Evolutionary conservation across 345 rosid species (phyloP).

Genomic region (Gossypium stocksii): DNA sequence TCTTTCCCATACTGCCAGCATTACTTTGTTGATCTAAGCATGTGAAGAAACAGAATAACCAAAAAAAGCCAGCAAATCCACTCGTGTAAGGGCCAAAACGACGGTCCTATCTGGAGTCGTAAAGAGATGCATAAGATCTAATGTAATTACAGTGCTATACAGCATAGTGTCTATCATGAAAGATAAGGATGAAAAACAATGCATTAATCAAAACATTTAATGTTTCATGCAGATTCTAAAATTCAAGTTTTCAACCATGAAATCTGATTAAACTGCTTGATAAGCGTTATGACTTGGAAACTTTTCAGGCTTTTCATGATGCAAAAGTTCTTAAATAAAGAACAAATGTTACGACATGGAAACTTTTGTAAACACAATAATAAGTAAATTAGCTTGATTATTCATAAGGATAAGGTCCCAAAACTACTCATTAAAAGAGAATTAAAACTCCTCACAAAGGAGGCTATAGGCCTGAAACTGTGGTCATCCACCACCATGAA

Average conservation of each 20-base stretch:
- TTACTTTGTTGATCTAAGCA: conserved; percentile 43
- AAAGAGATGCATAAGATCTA: background rate
- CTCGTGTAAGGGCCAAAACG: background rate
- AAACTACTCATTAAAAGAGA: background rate
- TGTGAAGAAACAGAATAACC: conserved; percentile 19
- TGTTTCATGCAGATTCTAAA: background rate
- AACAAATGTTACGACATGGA: background rate
- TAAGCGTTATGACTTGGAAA: background rate
- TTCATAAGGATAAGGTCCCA: background rate
- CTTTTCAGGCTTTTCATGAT: background rate
- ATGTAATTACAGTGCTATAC: background rate
- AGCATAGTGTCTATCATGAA: background rate
- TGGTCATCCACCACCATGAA: conserved; percentile 6
- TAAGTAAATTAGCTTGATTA: background rate
- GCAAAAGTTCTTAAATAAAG: background rate
- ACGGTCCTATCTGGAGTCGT: background rate
- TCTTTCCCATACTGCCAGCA: conserved; percentile 86
- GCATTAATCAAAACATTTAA: background rate
- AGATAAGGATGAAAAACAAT: background rate
- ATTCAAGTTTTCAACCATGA: background rate
- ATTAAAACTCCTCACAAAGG: background rate
- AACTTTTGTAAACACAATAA: background rate
- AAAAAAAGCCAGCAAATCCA: conserved; percentile 18
- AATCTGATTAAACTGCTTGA: background rate
- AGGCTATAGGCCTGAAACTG: background rate